phyloP scores from a whole-genome alignment of 306 rosid species.

The Oxytropis ochrocephala region DNA sequence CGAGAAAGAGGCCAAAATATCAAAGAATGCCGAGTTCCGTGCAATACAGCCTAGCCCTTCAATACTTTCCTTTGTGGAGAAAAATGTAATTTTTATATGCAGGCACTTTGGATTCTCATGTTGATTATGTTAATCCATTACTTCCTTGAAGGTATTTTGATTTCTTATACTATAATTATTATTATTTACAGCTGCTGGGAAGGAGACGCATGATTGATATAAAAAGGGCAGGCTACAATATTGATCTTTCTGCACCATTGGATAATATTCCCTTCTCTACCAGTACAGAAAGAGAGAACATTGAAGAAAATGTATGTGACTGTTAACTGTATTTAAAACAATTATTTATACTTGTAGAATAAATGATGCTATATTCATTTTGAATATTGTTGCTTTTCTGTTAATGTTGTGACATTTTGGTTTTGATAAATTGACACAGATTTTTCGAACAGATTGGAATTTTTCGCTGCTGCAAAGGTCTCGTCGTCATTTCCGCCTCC shows the following conservation, averaged over 20 bases:
- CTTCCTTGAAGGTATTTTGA: slow-evolving; percentile 16
- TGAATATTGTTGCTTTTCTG: background rate
- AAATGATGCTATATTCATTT: background rate
- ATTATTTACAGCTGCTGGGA: slow-evolving; percentile 64
- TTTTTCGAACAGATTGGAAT: slow-evolving; percentile 68
- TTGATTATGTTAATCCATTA: background rate
- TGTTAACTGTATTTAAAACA: slow-evolving; percentile 5
- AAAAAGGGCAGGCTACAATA: slow-evolving; percentile 83
- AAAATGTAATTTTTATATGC: slow-evolving; percentile 72
- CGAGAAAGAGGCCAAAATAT: slow-evolving; percentile 54
- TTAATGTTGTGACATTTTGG: slow-evolving; percentile 6
- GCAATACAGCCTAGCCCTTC: slow-evolving; percentile 88
- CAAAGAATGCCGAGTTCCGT: slow-evolving; percentile 79
- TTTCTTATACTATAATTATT: slow-evolving; percentile 15
- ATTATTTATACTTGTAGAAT: background rate
- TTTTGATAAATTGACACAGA: slow-evolving; percentile 36
- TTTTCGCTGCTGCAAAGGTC: slow-evolving; percentile 90
- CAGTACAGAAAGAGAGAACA: slow-evolving; percentile 59
- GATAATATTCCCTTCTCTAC: slow-evolving; percentile 75
- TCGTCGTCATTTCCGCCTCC: slow-evolving; percentile 93
- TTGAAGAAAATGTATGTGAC: slow-evolving; percentile 74
- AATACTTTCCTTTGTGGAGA: slow-evolving; percentile 77
- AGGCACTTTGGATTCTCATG: slow-evolving; percentile 25
- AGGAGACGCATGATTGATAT: slow-evolving; percentile 80
- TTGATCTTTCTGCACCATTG: slow-evolving; percentile 80